Conservation (phyloP, 2,329 filamentous ascomycete species). For the Sporothrix luriei region DNA sequence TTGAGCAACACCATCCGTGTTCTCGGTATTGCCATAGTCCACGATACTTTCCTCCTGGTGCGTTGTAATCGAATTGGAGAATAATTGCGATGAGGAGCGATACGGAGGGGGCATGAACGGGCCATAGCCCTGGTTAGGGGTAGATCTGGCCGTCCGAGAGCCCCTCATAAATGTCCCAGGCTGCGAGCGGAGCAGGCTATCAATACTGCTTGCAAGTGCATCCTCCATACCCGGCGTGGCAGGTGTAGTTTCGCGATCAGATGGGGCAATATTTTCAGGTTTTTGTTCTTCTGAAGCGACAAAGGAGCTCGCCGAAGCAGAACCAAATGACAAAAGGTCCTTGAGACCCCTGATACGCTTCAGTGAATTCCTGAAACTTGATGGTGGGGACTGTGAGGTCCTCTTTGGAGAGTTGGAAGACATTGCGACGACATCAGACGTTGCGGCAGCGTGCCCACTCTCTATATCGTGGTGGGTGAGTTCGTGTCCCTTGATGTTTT, state of each 20-base stretch:
- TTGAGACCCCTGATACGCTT: slow-evolving; percentile 38
- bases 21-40: background rate
- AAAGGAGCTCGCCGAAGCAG: background rate
- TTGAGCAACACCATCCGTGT: slow-evolving; percentile 5
- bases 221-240: background rate
- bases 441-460: background rate
- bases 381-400: slow-evolving; percentile 39
- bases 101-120: slow-evolving; percentile 41
- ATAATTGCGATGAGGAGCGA: slow-evolving; percentile 23
- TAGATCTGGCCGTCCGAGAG: slow-evolving; percentile 43
- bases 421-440: background rate
- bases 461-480: background rate
- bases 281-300: slow-evolving; percentile 4
- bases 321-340: slow-evolving; percentile 14
- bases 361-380: slow-evolving; percentile 43
- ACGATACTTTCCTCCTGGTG: background rate
- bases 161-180: slow-evolving; percentile 38
- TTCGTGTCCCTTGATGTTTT: slow-evolving; percentile 32
- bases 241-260: background rate
- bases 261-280: background rate
- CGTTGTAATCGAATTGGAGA: background rate
- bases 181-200: slow-evolving; percentile 31
- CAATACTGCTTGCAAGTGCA: slow-evolving; percentile 27
- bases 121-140: slow-evolving; percentile 38
- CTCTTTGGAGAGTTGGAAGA: slow-evolving; percentile 39